These are phyloP conservation scores for Diospyros lotus DNA, from an alignment of 148 eudicot genomes.

Conservation along the genomic window DNA sequence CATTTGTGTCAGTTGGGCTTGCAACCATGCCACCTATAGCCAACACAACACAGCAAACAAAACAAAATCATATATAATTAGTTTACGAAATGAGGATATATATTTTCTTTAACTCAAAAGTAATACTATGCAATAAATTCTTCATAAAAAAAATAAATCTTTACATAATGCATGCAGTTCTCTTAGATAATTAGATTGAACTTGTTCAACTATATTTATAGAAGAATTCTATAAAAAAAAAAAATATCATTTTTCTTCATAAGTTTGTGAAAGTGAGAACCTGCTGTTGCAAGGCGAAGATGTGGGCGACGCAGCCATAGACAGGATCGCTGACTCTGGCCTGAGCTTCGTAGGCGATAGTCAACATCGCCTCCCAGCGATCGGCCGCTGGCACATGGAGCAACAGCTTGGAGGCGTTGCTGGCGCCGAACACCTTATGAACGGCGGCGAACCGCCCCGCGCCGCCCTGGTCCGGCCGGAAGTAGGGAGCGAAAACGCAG, in stretches of 20 bases:
- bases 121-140: not conserved
- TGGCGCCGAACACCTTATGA: conserved; percentile 93
- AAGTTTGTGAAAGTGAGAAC: conserved; percentile 20
- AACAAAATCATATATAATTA: not conserved
- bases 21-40: conserved; percentile 71
- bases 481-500: conserved; percentile 78
- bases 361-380: conserved; percentile 75
- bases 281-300: conserved; percentile 91
- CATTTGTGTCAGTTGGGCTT: conserved; percentile 77
- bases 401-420: conserved; percentile 70
- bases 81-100: not conserved
- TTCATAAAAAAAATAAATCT: too few relatives aligned
- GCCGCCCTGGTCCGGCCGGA: conserved; percentile 77
- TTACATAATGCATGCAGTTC: too few relatives aligned
- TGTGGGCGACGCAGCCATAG: conserved; percentile 88
- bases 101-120: not conserved
- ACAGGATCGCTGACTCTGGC: conserved; percentile 81
- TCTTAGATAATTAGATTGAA: too few relatives aligned
- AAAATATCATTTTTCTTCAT: not conserved
- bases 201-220: not conserved
- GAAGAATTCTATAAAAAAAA: not conserved
- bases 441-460: conserved; percentile 75
- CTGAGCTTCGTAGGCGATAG: conserved; percentile 88
- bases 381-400: conserved; percentile 57
- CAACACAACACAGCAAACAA: not conserved